These are phyloP conservation scores for Sutorius eximius DNA, from an alignment of 1,284 basidiomycete genomes.

Conservation along the genomic window DNA sequence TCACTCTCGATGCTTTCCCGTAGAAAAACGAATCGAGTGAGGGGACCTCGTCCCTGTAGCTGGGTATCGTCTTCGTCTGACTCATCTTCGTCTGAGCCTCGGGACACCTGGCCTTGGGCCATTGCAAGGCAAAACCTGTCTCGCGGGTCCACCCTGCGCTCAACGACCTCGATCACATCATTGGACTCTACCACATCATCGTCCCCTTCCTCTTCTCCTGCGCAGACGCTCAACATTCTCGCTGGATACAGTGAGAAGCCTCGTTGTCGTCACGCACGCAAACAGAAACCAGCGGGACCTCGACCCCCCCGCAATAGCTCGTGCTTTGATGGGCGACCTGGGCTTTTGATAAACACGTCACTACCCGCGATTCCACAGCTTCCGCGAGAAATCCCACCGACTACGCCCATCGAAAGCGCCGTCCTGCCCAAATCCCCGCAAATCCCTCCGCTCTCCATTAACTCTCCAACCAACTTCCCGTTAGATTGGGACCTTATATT, in stretches of 20 bases:
- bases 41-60: slow-evolving; percentile 33
- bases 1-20: slow-evolving; percentile 5
- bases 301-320: slow-evolving; percentile 20
- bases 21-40: slow-evolving; percentile 20
- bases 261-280: slow-evolving; percentile 2
- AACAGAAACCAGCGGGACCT: slow-evolving; percentile 27
- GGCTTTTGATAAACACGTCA: slow-evolving; percentile 18
- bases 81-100: slow-evolving; percentile 20
- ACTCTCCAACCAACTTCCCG: slow-evolving; percentile 23
- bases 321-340: slow-evolving; percentile 8
- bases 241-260: slow-evolving; percentile 7
- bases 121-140: slow-evolving; percentile 12
- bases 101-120: slow-evolving; percentile 27
- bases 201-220: slow-evolving; percentile 20
- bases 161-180: slow-evolving; percentile 22
- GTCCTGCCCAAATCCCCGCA: slow-evolving; percentile 6
- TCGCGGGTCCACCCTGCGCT: slow-evolving; percentile 20
- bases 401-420: slow-evolving; percentile 12
- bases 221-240: slow-evolving; percentile 2
- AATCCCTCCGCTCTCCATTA: slow-evolving; percentile 5
- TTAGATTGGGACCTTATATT: slow-evolving; percentile 40
- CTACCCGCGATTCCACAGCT: slow-evolving; percentile 10
- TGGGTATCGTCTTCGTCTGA: slow-evolving; percentile 24
- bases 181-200: slow-evolving; percentile 17
- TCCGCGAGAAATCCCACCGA: slow-evolving; percentile 6